Conservation (phyloP, 2,329 filamentous ascomycete genomes). For the Acrodontium crateriforme region DNA sequence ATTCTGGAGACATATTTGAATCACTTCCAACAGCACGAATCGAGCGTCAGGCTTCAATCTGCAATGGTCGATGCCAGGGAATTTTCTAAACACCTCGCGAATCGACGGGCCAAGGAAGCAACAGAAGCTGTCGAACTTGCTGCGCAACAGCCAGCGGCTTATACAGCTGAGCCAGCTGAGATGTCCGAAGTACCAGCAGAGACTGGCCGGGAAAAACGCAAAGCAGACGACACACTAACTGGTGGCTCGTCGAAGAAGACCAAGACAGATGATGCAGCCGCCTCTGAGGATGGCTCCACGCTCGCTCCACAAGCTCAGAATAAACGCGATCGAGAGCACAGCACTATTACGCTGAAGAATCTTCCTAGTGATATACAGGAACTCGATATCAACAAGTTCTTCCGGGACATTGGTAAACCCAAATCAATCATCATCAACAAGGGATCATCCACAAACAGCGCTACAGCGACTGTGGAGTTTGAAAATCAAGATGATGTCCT, state of each 20-base stretch:
- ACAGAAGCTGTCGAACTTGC: constrained; percentile 42
- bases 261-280: constrained; percentile 32
- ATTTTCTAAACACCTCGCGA: constrained; percentile 47
- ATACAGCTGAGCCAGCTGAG: constrained; percentile 19
- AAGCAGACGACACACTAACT: constrained; percentile 48
- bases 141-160: constrained; percentile 16
- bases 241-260: constrained; percentile 51
- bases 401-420: constrained; percentile 77
- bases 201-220: constrained; percentile 47
- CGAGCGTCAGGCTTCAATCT: constrained; percentile 57
- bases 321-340: constrained; percentile 82
- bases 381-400: constrained; percentile 71
- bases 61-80: constrained; percentile 63
- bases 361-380: constrained; percentile 57
- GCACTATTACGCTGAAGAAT: constrained; percentile 67
- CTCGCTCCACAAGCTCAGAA: constrained; percentile 22
- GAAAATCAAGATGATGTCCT: constrained; percentile 64
- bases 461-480: constrained; percentile 75
- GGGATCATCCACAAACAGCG: constrained; percentile 45
- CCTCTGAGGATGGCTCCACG: constrained; percentile 9
- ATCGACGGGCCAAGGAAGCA: constrained; percentile 51
- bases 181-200: constrained; percentile 8
- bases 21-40: constrained; percentile 84
- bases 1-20: constrained; percentile 60
- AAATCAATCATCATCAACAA: constrained; percentile 58